Conservation (phyloP, 805 yeast genomes). For the Lachancea mirantina region DNA sequence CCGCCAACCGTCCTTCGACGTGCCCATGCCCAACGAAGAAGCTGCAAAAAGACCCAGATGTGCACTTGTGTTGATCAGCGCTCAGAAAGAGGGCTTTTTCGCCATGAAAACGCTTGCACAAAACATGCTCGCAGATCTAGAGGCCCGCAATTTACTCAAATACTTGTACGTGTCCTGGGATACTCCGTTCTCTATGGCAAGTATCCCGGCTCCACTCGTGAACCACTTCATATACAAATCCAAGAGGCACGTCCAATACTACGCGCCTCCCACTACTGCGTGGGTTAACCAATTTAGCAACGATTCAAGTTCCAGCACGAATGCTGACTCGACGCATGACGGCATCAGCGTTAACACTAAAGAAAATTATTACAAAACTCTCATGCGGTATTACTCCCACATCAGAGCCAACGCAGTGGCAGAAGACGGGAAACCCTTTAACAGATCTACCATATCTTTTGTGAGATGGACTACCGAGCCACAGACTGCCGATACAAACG, state of each 20-base stretch:
- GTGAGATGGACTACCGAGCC: slow-evolving; percentile 34
- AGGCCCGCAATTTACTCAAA: slow-evolving; percentile 31
- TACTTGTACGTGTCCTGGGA: slow-evolving; percentile 32
- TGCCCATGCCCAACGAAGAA: neutral
- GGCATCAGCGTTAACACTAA: slow-evolving; percentile 5
- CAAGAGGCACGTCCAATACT: slow-evolving; percentile 48
- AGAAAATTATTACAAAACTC: slow-evolving; percentile 16
- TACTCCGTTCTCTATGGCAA: slow-evolving; percentile 39
- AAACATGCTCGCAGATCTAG: slow-evolving; percentile 32
- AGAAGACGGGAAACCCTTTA: slow-evolving; percentile 24
- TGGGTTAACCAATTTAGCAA: neutral
- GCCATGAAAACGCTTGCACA: slow-evolving; percentile 59
- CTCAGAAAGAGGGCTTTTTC: slow-evolving; percentile 70
- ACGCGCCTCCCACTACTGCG: slow-evolving; percentile 18
- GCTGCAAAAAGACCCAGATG: slow-evolving; percentile 18
- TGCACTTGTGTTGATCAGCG: slow-evolving; percentile 40
- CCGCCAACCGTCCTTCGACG: neutral
- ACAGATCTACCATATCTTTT: slow-evolving; percentile 40
- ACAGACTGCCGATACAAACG: slow-evolving; percentile 4
- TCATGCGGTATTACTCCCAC: slow-evolving; percentile 24
- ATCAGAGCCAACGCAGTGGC: slow-evolving; percentile 20
- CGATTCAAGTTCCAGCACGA: slow-evolving; percentile 17
- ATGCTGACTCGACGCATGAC: slow-evolving; percentile 1
- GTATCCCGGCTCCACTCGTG: slow-evolving; percentile 50
- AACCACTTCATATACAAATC: slow-evolving; percentile 80